phyloP scores from a whole-genome alignment of 768 basidiomycete species.

The Phaffia tasmanica region DNA sequence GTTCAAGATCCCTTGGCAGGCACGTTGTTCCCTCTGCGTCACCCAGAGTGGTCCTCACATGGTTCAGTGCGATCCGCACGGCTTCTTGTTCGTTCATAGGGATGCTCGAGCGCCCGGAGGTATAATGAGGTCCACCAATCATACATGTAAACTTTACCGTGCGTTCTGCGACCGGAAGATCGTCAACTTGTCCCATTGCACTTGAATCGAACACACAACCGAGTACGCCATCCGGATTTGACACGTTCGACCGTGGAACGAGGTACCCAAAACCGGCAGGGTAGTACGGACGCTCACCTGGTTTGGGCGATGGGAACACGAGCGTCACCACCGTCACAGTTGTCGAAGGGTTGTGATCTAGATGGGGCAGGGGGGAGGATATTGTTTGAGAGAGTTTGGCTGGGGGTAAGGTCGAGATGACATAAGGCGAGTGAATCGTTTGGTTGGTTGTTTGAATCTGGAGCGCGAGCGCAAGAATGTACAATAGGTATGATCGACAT shows the following conservation, averaged over 20 bases:
- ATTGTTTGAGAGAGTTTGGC: constrained; percentile 49
- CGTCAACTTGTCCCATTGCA: constrained; percentile 54
- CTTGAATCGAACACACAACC: constrained; percentile 87
- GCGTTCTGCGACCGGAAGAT: constrained; percentile 32
- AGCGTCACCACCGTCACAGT: constrained; percentile 82
- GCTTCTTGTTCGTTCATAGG: constrained; percentile 6
- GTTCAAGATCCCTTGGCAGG: constrained; percentile 30
- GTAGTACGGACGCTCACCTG: constrained; percentile 44
- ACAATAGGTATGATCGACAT: too few species aligned
- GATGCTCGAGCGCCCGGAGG: constrained; percentile 29
- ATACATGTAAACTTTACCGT: constrained; percentile 79
- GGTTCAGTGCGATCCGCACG: constrained; percentile 19
- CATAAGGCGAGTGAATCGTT: constrained; percentile 39
- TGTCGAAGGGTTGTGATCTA: constrained; percentile 58
- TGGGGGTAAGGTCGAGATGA: constrained; percentile 64
- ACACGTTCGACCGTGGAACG: constrained; percentile 54
- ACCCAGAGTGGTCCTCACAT: constrained; percentile 20
- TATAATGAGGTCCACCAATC: constrained; percentile 67
- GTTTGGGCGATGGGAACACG: constrained; percentile 50
- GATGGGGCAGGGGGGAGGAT: constrained; percentile 47
- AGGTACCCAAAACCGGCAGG: constrained; percentile 91
- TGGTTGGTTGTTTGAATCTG: constrained; percentile 16
- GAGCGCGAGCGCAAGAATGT: too few species aligned
- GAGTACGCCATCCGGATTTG: constrained; percentile 43
- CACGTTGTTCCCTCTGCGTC: constrained; percentile 32